A percentile compares a stretch with the other conserved stretches of the same genome.
phyloP scores from a whole-genome alignment of 2,329 filamentous ascomycete species.

The Rhexocercosporidium sp. region DNA sequence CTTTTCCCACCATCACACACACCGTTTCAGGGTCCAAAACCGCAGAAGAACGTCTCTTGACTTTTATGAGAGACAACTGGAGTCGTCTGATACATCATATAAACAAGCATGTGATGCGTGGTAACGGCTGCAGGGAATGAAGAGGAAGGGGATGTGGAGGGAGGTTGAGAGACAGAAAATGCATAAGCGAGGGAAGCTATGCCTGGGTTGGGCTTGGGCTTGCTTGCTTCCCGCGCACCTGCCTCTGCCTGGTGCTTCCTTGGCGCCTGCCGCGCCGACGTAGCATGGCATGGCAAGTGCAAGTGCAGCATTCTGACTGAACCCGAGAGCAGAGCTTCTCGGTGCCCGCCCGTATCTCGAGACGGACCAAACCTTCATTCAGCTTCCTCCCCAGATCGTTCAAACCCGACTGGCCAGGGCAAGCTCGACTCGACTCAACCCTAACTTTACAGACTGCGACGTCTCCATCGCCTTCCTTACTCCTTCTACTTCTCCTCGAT shows the following conservation, averaged over 20 bases:
- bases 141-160: not conserved
- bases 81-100: conserved; percentile 24
- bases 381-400: too few relatives aligned
- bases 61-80: not conserved
- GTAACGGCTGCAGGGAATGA: conserved; percentile 8
- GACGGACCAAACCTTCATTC: not conserved
- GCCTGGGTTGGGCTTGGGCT: not conserved
- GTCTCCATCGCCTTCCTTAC: not conserved
- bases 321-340: not conserved
- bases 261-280: conserved; percentile 24
- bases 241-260: not conserved
- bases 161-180: not conserved
- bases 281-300: not conserved
- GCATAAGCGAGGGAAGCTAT: conserved; percentile 3
- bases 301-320: conserved; percentile 12
- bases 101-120: conserved; percentile 18
- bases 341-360: not conserved
- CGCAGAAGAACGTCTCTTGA: conserved; percentile 18
- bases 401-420: conserved; percentile 18
- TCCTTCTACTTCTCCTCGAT: conserved; percentile 1
- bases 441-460: not conserved
- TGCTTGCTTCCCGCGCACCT: not conserved
- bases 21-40: not conserved
- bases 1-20: not conserved
- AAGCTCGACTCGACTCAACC: conserved; percentile 20